Evolutionary conservation across 108 stramenopile species (phyloP), one percentile per base, ranked within the genome.

Genomic region (Skeletonema tropicum): DNA sequence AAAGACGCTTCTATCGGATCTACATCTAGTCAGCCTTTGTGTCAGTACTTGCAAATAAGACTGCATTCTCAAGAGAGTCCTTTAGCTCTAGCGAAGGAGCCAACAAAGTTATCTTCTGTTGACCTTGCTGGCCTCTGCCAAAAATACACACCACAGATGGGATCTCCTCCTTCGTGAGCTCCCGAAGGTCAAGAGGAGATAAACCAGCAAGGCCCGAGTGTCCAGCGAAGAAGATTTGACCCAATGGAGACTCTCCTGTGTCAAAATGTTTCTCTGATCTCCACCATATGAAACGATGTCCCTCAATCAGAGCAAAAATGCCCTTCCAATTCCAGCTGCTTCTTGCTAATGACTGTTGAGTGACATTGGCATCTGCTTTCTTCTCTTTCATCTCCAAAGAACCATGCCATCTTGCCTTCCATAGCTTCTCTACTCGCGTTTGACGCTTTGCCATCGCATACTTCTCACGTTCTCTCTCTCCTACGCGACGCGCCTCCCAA

Each of bases 271-370:
- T 69, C 25, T 86, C 88, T 9, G 78, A 86, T 38, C 82, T 78
- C 93, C 93, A 96, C 90, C 92, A 94, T 5, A 92, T 68, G 58
- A 96, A 88, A 21, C 92, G 88, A 59, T 88, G 92, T 15, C 92
- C 91, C 76, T 96, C 90, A 17, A 96, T 71, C 17, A 96, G 67
- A 35, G 80, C 88, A 77, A 96, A 96, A 19, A 67, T 70, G 23
- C 63, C 63, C 46, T 71, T 81, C 90, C 91, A 90, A 36, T 55
- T 75, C 79, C 86, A 85, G 19, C 49, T 65, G n/a, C 83, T 57
- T 66, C 68, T 66, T 21, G 42, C 61, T 55, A 41, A 57, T 23
- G 69, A 46, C 15, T 15, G 42, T 30, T 62, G 48, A 12, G 17
- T 11, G n/a, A 17, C 35, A 6, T 32, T 33, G 32, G 6, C 14